Conservation (phyloP, 345 rosid genomes). For the Sonneratia caseolaris region DNA sequence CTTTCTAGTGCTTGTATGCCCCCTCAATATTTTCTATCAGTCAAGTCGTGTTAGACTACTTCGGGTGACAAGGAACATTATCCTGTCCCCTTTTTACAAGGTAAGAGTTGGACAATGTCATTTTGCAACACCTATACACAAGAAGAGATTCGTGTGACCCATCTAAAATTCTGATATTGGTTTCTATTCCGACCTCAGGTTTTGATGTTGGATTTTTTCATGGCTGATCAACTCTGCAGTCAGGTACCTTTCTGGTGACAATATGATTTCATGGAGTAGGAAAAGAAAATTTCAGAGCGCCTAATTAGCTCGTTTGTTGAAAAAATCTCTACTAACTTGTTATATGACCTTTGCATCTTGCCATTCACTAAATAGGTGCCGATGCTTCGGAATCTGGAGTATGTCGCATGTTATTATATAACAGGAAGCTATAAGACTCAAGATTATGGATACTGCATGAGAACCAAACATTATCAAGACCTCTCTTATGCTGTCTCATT, state of each 20-base stretch:
- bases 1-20: conserved; percentile 54
- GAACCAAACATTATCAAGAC: conserved; percentile 60
- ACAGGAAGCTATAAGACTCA: conserved; percentile 86
- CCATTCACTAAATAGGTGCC: conserved; percentile 39
- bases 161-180: neutral
- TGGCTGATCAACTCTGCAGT: conserved; percentile 98
- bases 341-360: neutral
- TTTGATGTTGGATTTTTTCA: conserved; percentile 94
- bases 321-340: neutral
- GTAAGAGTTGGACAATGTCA: neutral
- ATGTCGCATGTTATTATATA: conserved; percentile 77
- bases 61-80: conserved; percentile 55
- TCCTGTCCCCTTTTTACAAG: conserved; percentile 86
- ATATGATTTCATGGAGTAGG: neutral
- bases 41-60: conserved; percentile 70
- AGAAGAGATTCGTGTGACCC: neutral
- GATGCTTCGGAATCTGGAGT: conserved; percentile 74
- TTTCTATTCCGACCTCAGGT: conserved; percentile 21
- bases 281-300: neutral
- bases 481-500: conserved; percentile 90
- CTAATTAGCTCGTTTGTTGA: neutral
- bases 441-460: conserved; percentile 79
- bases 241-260: conserved; percentile 39
- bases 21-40: conserved; percentile 60
- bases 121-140: neutral